Percentiles rank a stretch among this genome's conserved stretches.
These are phyloP conservation scores for Coemansia sp. DNA, from an alignment of 192 early-diverging fungal species.

Conservation along the genomic window DNA sequence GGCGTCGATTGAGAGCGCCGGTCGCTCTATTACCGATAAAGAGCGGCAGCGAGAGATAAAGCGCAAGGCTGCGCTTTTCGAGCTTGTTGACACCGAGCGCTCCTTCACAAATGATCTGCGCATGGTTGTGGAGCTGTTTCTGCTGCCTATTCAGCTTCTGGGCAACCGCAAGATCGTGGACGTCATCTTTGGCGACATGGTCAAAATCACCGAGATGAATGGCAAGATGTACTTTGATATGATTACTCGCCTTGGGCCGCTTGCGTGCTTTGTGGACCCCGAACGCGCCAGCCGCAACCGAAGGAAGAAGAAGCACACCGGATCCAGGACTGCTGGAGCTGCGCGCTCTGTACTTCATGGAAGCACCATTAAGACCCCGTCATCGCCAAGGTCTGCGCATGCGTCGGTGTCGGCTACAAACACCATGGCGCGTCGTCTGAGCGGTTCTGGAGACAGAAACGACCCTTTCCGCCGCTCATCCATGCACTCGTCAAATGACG, in stretches of 20 bases:
- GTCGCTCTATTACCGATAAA: slow-evolving; percentile 23
- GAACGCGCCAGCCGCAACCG: slow-evolving; percentile 48
- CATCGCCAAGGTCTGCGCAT: slow-evolving; percentile 24
- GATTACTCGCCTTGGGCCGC: slow-evolving; percentile 43
- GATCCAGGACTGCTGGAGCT: slow-evolving; percentile 15
- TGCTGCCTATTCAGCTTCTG: slow-evolving; percentile 49
- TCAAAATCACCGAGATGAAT: slow-evolving; percentile 55
- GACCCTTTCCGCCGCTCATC: slow-evolving; percentile 23
- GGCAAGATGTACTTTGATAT: slow-evolving; percentile 54
- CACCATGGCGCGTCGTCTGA: slow-evolving; percentile 42
- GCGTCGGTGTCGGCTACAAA: slow-evolving; percentile 26
- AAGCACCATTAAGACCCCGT: slow-evolving; percentile 37
- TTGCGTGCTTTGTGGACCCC: slow-evolving; percentile 44
- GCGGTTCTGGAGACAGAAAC: slow-evolving; percentile 21
- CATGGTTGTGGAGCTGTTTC: slow-evolving; percentile 54
- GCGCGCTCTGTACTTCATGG: slow-evolving; percentile 46
- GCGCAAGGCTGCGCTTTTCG: slow-evolving; percentile 53
- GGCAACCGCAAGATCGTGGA: slow-evolving; percentile 54
- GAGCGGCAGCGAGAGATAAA: slow-evolving; percentile 46
- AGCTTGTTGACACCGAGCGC: slow-evolving; percentile 51
- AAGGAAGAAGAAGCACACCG: slow-evolving; percentile 39
- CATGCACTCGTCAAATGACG: slow-evolving; percentile 27
- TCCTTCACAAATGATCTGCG: slow-evolving; percentile 49
- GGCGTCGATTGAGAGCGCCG: slow-evolving; percentile 6
- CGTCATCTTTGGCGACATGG: slow-evolving; percentile 55